Evolutionary conservation across 2,329 filamentous ascomycete genomes (phyloP).

Genomic region (Basipetospora sp.): DNA sequence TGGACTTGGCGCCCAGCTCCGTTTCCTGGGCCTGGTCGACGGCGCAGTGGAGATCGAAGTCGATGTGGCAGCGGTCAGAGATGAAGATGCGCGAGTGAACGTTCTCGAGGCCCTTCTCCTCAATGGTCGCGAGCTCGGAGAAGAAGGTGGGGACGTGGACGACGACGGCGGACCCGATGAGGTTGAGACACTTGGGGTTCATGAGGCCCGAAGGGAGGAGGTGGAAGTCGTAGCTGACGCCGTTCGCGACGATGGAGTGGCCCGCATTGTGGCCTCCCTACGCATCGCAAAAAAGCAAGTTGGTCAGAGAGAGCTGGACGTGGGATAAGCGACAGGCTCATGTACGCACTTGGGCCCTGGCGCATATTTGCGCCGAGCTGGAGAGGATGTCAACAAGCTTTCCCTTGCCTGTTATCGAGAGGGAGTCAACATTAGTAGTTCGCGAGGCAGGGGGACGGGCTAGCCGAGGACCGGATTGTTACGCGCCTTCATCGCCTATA

Average conservation of each 20-base stretch:
- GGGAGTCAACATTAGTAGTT: not conserved
- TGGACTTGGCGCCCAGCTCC: slow-evolving; percentile 25
- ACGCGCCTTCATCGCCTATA: slow-evolving; percentile 6
- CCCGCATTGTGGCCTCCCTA: slow-evolving; percentile 8
- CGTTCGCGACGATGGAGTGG: slow-evolving; percentile 8
- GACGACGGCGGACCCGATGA: slow-evolving; percentile 57
- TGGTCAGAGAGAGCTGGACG: not conserved
- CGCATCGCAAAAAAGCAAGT: not conserved
- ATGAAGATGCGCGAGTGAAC: slow-evolving; percentile 42
- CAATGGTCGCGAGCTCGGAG: slow-evolving; percentile 23
- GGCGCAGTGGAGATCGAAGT: slow-evolving; percentile 49
- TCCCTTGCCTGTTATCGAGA: slow-evolving; percentile 5
- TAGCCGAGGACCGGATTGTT: not conserved
- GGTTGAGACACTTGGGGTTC: slow-evolving; percentile 54
- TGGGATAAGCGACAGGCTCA: not conserved
- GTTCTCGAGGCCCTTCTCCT: slow-evolving; percentile 22
- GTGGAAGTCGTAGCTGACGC: slow-evolving; percentile 28
- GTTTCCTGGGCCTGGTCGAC: slow-evolving; percentile 56
- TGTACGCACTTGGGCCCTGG: slow-evolving; percentile 4
- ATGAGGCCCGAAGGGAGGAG: slow-evolving; percentile 57
- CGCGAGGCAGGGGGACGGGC: no score
- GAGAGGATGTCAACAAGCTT: slow-evolving; percentile 6
- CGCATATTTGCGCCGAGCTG: slow-evolving; percentile 5
- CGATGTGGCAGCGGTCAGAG: slow-evolving; percentile 47
- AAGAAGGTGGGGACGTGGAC: slow-evolving; percentile 38